Conservation (phyloP, 2,329 filamentous ascomycete genomes). For the Amauroascus verrucosus region DNA sequence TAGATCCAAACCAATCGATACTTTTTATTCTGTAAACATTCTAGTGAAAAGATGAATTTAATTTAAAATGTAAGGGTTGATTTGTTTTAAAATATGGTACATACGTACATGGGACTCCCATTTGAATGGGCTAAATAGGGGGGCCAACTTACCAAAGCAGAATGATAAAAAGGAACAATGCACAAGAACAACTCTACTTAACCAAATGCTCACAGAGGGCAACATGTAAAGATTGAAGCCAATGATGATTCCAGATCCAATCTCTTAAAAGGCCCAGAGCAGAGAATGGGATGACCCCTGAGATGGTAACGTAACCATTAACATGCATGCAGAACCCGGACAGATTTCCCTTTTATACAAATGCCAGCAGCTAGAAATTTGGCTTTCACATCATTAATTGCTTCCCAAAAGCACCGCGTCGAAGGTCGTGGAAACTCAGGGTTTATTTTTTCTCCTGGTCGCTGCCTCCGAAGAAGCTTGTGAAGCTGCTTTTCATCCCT, state of each 20-base stretch:
- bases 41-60: neutral
- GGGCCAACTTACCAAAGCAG: neutral
- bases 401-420: neutral
- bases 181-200: neutral
- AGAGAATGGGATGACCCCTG: neutral
- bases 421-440: neutral
- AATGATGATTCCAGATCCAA: neutral
- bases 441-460: conserved; percentile 6
- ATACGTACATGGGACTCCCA: neutral
- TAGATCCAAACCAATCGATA: too few relatives aligned
- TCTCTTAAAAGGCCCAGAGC: neutral
- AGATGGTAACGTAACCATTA: neutral
- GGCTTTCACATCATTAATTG: neutral
- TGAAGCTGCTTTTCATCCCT: conserved; percentile 75
- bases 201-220: neutral
- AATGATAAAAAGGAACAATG: neutral
- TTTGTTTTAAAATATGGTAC: neutral
- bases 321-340: neutral
- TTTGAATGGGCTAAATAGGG: neutral
- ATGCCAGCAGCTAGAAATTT: neutral
- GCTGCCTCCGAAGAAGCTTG: conserved; percentile 42
- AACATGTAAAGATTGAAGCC: neutral
- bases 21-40: too few relatives aligned
- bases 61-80: neutral
- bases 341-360: neutral